These are phyloP conservation scores for Hsuehochloa calcarea DNA, from an alignment of 176 grass and related monocot species.

Conservation along the genomic window DNA sequence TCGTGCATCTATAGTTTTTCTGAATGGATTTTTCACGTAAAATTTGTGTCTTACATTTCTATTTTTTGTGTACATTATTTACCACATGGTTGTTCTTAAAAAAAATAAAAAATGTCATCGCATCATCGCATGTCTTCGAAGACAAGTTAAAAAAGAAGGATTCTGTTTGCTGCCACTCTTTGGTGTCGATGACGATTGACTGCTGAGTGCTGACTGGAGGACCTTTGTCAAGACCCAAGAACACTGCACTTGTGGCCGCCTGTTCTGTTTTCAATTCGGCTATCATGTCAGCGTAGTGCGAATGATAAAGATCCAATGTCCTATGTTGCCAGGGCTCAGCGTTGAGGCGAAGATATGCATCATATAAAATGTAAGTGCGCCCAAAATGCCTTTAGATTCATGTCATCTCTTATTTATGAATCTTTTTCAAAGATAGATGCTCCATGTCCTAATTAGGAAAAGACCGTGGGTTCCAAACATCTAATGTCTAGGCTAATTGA, in stretches of 20 bases:
- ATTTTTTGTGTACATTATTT: no score
- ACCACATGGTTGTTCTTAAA: slow-evolving; percentile 25
- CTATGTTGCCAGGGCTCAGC: slow-evolving; percentile 19
- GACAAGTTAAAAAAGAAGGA: slow-evolving; percentile 56
- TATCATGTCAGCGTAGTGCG: slow-evolving; percentile 31
- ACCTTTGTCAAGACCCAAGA: slow-evolving; percentile 51
- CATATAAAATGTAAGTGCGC: slow-evolving; percentile 50
- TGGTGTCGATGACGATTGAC: slow-evolving; percentile 45
- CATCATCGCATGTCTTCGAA: slow-evolving; percentile 58
- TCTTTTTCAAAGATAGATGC: slow-evolving; percentile 34
- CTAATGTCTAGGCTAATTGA: slow-evolving; percentile 20
- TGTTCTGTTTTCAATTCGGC: slow-evolving; percentile 32
- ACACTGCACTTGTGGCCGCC: slow-evolving; percentile 25
- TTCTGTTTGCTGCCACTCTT: slow-evolving; percentile 62
- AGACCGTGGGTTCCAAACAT: neutral
- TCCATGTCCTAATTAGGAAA: slow-evolving; percentile 39
- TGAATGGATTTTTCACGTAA: no score
- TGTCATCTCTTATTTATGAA: slow-evolving; percentile 34
- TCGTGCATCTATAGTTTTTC: no score
- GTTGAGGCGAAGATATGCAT: slow-evolving; percentile 39
- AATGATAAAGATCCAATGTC: slow-evolving; percentile 25
- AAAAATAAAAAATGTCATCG: slow-evolving; percentile 39
- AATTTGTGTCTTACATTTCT: no score
- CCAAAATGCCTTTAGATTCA: slow-evolving; percentile 31
- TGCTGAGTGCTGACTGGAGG: slow-evolving; percentile 49